Conservation (phyloP, 208 protist genomes). For the Wallacemonas sp. region DNA sequence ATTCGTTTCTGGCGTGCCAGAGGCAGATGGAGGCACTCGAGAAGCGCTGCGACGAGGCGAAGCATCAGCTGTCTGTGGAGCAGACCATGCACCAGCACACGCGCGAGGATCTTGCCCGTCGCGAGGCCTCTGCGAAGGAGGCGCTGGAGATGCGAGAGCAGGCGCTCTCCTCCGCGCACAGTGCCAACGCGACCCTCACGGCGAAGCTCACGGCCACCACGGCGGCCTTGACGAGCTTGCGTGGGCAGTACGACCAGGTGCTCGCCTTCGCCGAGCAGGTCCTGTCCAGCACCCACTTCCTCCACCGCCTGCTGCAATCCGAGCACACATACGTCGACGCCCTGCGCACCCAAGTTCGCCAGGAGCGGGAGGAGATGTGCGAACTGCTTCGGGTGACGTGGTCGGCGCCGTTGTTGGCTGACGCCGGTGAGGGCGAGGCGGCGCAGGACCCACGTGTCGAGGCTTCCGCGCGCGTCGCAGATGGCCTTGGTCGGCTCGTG, state of each 20-base stretch:
- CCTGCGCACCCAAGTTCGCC: slow-evolving; percentile 46
- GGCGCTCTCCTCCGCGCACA: slow-evolving; percentile 22
- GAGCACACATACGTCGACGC: slow-evolving; percentile 46
- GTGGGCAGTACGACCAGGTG: slow-evolving; percentile 40
- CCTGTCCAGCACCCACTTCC: slow-evolving; percentile 33
- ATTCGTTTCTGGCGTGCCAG: slow-evolving; percentile 18
- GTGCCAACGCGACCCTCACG: slow-evolving; percentile 50
- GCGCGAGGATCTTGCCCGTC: slow-evolving; percentile 7
- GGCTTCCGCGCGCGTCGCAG: slow-evolving; percentile 4
- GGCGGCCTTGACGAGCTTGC: slow-evolving; percentile 36
- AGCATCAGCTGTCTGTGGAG: slow-evolving; percentile 13
- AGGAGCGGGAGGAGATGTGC: slow-evolving; percentile 55
- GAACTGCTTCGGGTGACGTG: slow-evolving; percentile 52
- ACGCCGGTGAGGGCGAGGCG: too few relatives aligned
- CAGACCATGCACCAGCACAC: slow-evolving; percentile 21
- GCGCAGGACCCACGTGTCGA: slow-evolving; percentile 1
- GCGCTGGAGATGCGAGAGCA: slow-evolving; percentile 28
- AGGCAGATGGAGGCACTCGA: slow-evolving; percentile 9
- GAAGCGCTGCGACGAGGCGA: slow-evolving; percentile 6
- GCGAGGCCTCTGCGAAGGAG: slow-evolving; percentile 14
- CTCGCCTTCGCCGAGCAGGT: slow-evolving; percentile 50
- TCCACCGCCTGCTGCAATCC: slow-evolving; percentile 45
- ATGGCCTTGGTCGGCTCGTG: slow-evolving; percentile 42
- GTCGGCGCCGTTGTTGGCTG: slow-evolving; percentile 28
- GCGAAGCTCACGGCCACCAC: slow-evolving; percentile 30